Evolutionary conservation across 2,329 filamentous ascomycete genomes (phyloP).

Genomic region (Alternaria sp.): DNA sequence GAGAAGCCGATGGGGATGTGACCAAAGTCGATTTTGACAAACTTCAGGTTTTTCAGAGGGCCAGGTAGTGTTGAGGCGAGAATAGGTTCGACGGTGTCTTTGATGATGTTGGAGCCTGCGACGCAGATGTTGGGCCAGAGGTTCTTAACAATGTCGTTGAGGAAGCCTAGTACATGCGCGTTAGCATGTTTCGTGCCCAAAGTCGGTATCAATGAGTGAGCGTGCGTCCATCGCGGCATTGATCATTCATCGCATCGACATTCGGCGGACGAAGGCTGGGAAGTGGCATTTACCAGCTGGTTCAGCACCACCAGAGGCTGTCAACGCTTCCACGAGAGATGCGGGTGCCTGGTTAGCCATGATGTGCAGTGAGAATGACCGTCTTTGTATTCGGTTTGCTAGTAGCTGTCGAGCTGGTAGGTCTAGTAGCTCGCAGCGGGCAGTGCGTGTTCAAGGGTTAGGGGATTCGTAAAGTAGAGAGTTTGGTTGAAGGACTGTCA

Average conservation of each 20-base stretch:
- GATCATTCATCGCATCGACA: not conserved
- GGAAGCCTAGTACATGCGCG: slow-evolving; percentile 44
- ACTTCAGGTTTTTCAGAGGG: slow-evolving; percentile 52
- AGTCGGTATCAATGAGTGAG: not conserved
- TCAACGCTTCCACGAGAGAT: slow-evolving; percentile 48
- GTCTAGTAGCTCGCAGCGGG: not conserved
- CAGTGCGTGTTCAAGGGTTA: not conserved
- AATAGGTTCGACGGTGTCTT: slow-evolving; percentile 58
- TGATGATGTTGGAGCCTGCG: slow-evolving; percentile 53
- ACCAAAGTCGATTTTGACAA: slow-evolving; percentile 57
- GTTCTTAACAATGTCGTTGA: slow-evolving; percentile 57
- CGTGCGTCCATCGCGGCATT: not conserved
- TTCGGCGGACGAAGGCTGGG: not conserved
- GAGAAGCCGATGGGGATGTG: slow-evolving; percentile 50
- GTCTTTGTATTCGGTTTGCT: not conserved
- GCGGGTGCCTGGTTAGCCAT: slow-evolving; percentile 12
- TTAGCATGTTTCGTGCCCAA: not conserved
- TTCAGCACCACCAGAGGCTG: slow-evolving; percentile 51
- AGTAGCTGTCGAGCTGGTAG: not conserved
- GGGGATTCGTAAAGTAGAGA: not conserved
- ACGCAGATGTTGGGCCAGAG: slow-evolving; percentile 59
- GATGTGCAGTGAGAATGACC: not conserved
- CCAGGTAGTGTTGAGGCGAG: slow-evolving; percentile 55
- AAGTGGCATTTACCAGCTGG: slow-evolving; percentile 40
- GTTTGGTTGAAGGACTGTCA: not conserved